Base-by-base conservation (phyloP, 352 stramenopile genomes). In the Lagenidium sp. region DNA sequence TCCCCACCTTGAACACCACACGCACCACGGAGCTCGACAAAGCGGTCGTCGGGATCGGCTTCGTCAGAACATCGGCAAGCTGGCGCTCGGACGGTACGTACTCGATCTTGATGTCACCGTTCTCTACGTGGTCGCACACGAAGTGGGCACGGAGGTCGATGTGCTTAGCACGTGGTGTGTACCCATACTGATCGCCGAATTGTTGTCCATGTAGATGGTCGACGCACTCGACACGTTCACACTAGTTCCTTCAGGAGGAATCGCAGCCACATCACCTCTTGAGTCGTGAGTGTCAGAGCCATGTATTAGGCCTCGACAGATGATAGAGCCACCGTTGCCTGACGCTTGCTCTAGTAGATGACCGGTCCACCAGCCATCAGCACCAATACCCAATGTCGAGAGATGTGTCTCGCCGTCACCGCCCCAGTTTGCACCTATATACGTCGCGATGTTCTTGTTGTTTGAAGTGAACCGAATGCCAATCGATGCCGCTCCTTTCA, bases 271-370 rank as follows among this genome's bases (percentile, higher is more conserved):
- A 43, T 0, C 4, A 62, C 18, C 24, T 66, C 57, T 41, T 57
- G 57, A 15, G 43, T 40, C 1, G 25, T 20, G 0, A 55, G 15
- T 0, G 52, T 40, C 10, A 66, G 28, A 2, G 39, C 45, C 24
- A 53, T 54, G 28, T 66, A 62, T 39, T 66, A 47, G 0, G 53
- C 52, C 23, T 62, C 47, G 8, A 44, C 51, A 19, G 52, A 46
- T 0, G 47, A 59, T 1, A 66, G 30, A 0, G 50, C 42, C 12
- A 58, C 52, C 0, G 29, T 37, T 1, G 26, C 4, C 13, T 63
- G 55, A 4, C 15, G 30, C 15, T 62, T 62, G 39, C 25, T 55
- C 30, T 53, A 55, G 47, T 52, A 62, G 4, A 65, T 46, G 0
- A 55, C 47, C 0, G 47, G 50, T 13, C 8, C 30, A 23, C 36